Evolutionary conservation across 768 basidiomycete genomes (phyloP).

Genomic region (Podaxis mareebaensis): DNA sequence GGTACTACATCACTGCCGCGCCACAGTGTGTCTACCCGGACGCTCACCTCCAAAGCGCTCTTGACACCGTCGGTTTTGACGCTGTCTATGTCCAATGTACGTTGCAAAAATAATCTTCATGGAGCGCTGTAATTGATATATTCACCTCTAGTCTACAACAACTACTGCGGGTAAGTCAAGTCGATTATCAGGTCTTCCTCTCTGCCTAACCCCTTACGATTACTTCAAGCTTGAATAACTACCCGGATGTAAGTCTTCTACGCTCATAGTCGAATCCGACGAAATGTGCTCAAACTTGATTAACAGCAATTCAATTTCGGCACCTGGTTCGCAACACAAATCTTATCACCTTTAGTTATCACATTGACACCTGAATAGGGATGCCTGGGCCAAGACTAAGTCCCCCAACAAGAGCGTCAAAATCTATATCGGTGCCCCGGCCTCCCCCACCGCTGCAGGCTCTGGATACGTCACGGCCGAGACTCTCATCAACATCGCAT

Average conservation of each 20-base stretch:
- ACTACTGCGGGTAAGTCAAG: constrained; percentile 39
- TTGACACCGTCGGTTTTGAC: constrained; percentile 61
- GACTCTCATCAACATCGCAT: constrained; percentile 40
- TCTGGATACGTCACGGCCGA: constrained; percentile 49
- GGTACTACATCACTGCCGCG: constrained; percentile 57
- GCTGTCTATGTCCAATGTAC: constrained; percentile 59
- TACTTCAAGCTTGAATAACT: constrained; percentile 36
- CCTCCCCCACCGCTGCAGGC: constrained; percentile 48
- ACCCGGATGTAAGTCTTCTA: constrained; percentile 34
- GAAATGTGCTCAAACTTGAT: not conserved
- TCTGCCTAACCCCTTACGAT: not conserved
- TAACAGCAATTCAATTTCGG: constrained; percentile 48
- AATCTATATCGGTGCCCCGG: constrained; percentile 57
- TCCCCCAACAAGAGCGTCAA: constrained; percentile 57
- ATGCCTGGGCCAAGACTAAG: constrained; percentile 54
- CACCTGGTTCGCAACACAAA: constrained; percentile 34
- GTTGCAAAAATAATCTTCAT: not conserved
- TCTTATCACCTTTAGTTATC: not conserved
- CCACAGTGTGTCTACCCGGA: constrained; percentile 66
- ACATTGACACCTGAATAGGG: constrained; percentile 30
- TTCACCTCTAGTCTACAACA: constrained; percentile 35
- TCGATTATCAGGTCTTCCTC: not conserved
- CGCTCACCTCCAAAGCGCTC: constrained; percentile 48
- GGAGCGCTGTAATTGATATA: not conserved
- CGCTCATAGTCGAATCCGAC: no score